phyloP scores from a whole-genome alignment of 2,329 filamentous ascomycete genomes.

The Zalaria sp. region DNA sequence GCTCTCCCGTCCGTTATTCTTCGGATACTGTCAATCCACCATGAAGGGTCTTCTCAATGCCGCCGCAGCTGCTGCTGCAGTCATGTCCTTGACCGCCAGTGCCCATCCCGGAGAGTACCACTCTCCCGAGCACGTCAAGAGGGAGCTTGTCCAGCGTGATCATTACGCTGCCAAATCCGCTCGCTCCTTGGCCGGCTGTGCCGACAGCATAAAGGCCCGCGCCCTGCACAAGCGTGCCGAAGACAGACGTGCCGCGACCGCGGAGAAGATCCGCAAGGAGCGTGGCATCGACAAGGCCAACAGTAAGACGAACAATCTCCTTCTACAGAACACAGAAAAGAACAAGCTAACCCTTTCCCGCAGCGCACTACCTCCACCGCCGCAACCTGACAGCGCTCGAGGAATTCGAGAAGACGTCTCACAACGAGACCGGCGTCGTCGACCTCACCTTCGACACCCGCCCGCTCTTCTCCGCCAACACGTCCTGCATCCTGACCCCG shows the following conservation, averaged over 20 bases:
- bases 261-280: conserved; percentile 1
- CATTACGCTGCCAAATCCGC: not conserved
- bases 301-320: too few species aligned
- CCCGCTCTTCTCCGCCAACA: conserved; percentile 8
- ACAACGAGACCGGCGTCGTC: conserved; percentile 6
- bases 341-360: too few species aligned
- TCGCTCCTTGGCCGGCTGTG: conserved; percentile 1
- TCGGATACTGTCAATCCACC: not conserved
- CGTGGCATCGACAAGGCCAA: not conserved
- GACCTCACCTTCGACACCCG: conserved; percentile 1
- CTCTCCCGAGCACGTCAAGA: conserved; percentile 15
- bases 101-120: conserved; percentile 22
- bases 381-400: conserved; percentile 6
- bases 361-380: too few species aligned
- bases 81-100: conserved; percentile 4
- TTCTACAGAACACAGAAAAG: too few species aligned
- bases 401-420: conserved; percentile 3
- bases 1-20: not conserved
- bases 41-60: not conserved
- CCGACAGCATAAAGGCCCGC: not conserved
- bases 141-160: conserved; percentile 16
- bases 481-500: conserved; percentile 14
- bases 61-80: not conserved
- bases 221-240: not conserved
- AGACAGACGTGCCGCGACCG: conserved; percentile 1